Evolutionary conservation across 805 yeast species (phyloP).

Genomic region (Blastobotrys attinorum): DNA sequence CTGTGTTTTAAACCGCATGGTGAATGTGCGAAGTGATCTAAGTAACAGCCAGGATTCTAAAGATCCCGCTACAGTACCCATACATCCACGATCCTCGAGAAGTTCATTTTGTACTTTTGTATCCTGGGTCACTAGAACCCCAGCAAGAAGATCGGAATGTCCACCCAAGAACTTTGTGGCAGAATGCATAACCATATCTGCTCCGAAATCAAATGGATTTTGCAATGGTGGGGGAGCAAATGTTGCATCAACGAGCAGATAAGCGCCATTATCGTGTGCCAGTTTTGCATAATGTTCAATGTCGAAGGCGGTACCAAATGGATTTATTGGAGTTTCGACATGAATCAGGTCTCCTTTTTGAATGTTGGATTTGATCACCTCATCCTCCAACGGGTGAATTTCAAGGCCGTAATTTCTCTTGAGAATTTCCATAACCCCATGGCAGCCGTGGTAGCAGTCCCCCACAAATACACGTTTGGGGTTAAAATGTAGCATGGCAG

Average conservation of each 20-base stretch:
- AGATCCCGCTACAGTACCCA: constrained; percentile 76
- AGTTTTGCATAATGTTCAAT: constrained; percentile 52
- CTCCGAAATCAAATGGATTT: constrained; percentile 75
- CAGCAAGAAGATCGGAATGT: constrained; percentile 87
- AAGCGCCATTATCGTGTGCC: constrained; percentile 75
- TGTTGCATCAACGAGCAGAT: constrained; percentile 70
- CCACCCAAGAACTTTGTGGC: constrained; percentile 94
- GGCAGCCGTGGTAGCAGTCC: constrained; percentile 80
- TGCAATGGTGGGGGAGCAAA: constrained; percentile 91
- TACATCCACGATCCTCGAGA: constrained; percentile 51
- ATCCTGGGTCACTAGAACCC: constrained; percentile 63
- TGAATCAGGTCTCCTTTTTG: constrained; percentile 69
- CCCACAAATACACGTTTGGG: constrained; percentile 73
- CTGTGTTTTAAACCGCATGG: constrained; percentile 62
- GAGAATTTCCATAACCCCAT: constrained; percentile 57
- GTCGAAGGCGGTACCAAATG: constrained; percentile 61
- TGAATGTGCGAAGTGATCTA: constrained; percentile 76
- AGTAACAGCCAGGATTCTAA: constrained; percentile 67
- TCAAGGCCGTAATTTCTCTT: constrained; percentile 47
- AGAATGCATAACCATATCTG: constrained; percentile 85
- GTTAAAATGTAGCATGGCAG: constrained; percentile 56
- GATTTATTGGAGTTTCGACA: constrained; percentile 84
- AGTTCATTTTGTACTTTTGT: constrained; percentile 38
- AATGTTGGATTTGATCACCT: constrained; percentile 37
- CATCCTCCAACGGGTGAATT: constrained; percentile 23